These are phyloP conservation scores for Apocynum venetum DNA, from an alignment of 257 asterid species.

Conservation along the genomic window DNA sequence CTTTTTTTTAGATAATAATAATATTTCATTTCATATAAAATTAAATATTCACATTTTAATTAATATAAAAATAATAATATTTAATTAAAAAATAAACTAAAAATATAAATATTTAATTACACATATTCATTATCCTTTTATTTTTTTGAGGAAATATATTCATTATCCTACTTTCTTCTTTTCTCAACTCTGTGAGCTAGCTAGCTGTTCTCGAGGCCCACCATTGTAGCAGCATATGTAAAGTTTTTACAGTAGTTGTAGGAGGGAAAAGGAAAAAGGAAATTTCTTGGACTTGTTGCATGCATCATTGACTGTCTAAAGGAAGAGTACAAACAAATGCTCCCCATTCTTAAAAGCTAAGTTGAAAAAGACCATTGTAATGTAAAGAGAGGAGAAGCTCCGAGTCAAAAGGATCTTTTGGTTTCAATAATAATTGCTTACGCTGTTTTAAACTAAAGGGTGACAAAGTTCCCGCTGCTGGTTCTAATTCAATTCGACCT, in stretches of 20 bases:
- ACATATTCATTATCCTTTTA: too few relatives aligned
- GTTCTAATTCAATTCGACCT: too few relatives aligned
- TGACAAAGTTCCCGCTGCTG: too few relatives aligned
- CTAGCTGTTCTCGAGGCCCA: neutral
- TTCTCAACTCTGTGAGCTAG: neutral
- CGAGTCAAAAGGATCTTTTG: slow-evolving; percentile 4
- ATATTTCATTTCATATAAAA: too few relatives aligned
- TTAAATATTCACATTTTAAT: too few relatives aligned
- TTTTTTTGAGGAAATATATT: too few relatives aligned
- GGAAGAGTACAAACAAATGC: neutral
- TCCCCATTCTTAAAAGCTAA: neutral
- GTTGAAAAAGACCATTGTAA: neutral
- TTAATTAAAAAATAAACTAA: too few relatives aligned
- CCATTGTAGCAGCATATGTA: neutral
- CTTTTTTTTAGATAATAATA: too few relatives aligned
- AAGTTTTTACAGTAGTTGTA: neutral
- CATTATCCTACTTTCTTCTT: neutral
- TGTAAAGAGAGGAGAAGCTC: neutral
- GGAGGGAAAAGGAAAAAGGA: neutral
- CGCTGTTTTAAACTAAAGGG: neutral
- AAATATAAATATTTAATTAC: too few relatives aligned
- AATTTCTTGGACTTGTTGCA: neutral
- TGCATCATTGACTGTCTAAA: neutral
- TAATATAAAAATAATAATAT: too few relatives aligned
- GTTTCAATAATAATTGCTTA: neutral